Base-by-base conservation (phyloP, 2,329 filamentous ascomycete species). In the Apiospora rasikravindrae region DNA sequence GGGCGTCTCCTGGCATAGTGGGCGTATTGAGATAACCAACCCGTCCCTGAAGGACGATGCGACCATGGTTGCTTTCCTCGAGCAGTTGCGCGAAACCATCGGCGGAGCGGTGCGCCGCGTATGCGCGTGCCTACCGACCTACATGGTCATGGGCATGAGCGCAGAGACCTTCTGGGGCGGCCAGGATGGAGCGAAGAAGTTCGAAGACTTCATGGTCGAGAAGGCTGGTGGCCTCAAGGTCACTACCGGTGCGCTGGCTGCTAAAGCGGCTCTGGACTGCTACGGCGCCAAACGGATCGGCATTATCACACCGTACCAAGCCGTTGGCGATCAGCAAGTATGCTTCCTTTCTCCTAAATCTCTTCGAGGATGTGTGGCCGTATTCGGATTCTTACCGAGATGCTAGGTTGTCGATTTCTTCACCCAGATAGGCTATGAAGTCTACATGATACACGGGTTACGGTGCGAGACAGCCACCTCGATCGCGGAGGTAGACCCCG, bases 111-210 rank as follows among this genome's bases (percentile, higher is more conserved):
- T 81, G 7, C 67, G 74, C 37, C 76, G 74, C 44, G 78, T 79
- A 19, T 76, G 76, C 73, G 76, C 77, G 26, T 77, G 76, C 29
- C 73, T 77, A 67, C 76, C 77, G 11, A 79, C 80, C 42, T 80
- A 76, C 74, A 74, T 80, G 71, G 79, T 80, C 40, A 80, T 81
- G 79, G 78, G 80, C 26, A 81, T 81, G 78, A 77, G 74, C 5
- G 78, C 78, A 1, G 80, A 80, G 74, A 80, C 78, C 3, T 80
- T 81, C 74, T 80, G 79, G 80, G 79, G 78, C 22, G 78, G 79
- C 13, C 75, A 75, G 64, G 74, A 74, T n/a, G 78, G 79, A 14
- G 79, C 79, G 11, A 73, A 74, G 11, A 75, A 79, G 68, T 80
- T 80, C 69, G 77, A 78, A 26, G 74, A 74, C 13, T 78, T 79